Evolutionary conservation across 805 yeast species (phyloP).

Genomic region (Tetrapisispora fleetii): DNA sequence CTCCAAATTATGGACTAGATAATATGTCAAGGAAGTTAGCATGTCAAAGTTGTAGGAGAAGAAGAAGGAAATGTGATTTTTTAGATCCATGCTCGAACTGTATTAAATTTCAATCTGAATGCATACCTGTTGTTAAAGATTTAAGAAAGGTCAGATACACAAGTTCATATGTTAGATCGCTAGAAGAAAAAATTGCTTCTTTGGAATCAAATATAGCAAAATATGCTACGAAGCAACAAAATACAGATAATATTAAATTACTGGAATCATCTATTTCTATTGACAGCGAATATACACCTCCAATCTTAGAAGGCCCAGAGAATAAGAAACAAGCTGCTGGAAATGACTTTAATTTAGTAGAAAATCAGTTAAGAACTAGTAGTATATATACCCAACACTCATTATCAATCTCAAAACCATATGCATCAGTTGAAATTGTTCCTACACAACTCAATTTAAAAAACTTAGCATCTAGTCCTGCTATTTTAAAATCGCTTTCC

Average conservation of each 20-base stretch:
- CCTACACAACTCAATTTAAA: conserved; percentile 10
- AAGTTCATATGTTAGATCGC: conserved; percentile 35
- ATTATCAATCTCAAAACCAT: conserved; percentile 14
- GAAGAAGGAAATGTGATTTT: conserved; percentile 36
- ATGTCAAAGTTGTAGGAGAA: conserved; percentile 18
- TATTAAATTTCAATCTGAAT: conserved; percentile 33
- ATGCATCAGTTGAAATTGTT: conserved; percentile 3
- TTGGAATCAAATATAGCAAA: conserved; percentile 12
- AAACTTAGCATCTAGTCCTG: conserved; percentile 17
- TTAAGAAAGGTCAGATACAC: conserved; percentile 38
- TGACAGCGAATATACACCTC: conserved; percentile 2
- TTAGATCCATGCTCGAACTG: conserved; percentile 40
- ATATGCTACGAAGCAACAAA: conserved; percentile 2
- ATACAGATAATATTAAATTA: conserved; percentile 4
- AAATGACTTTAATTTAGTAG: not conserved
- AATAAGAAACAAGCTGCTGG: not conserved
- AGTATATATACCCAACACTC: conserved; percentile 24
- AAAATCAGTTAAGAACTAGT: conserved; percentile 10
- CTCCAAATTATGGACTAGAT: not conserved
- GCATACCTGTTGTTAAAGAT: conserved; percentile 35
- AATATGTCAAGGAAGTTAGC: not conserved
- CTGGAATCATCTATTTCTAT: conserved; percentile 4
- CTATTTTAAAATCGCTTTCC: conserved; percentile 19
- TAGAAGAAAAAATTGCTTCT: conserved; percentile 25
- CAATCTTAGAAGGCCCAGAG: not conserved